Base-by-base conservation (phyloP, 2,329 filamentous ascomycete genomes). In the Thermothelomyces thermophilus region DNA sequence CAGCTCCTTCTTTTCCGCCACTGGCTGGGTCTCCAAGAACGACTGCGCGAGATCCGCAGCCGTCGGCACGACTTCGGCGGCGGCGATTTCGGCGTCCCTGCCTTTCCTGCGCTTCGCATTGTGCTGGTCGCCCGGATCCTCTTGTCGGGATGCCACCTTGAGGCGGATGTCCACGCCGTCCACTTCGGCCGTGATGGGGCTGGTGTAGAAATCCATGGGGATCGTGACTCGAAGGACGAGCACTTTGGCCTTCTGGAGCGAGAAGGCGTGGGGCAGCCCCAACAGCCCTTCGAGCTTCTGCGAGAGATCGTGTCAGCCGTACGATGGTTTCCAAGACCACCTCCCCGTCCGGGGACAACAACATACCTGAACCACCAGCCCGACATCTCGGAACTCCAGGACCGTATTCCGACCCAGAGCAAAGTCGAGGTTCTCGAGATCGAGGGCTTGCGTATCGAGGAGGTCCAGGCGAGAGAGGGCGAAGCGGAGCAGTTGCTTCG, bases 401-500 rank as follows among this genome's bases (percentile, higher is more conserved):
- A 86, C 84, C 35, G 85, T 93, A 58, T 84, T 84, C 66, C 84
- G 83, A 30, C 93, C 93, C 68, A 88, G 80, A 40, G 83, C 83
- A 58, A 96, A 80, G 60, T 94, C 89, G 56, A 97, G 71, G 58
- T 89, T 88, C 57, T 93, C 89, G 54, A 93, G 77, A 62, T 96
- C 87, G 58, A 96, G 73, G 11, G 86, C 84, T 63, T 94, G 86
- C 50, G 88, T 86, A 63, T 97, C 93, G 52, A 98, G 80, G 48
- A 96, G 76, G 60, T 95, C 90, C 52, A 95, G 76, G 51, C 84
- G 83, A 20, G 86, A 85, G 36, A 98, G 74, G 43, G 84, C 88
- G 72, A 93, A 95, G 59, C 88, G 84, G 57, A 97, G 78, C 61
- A 97, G 77, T 67, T 86, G 83, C 77, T 93, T 95, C 71, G 90